Evolutionary conservation across 1,284 basidiomycete genomes (phyloP), one percentile per base, ranked within the genome.

Genomic region (Neonothopanus nambi): DNA sequence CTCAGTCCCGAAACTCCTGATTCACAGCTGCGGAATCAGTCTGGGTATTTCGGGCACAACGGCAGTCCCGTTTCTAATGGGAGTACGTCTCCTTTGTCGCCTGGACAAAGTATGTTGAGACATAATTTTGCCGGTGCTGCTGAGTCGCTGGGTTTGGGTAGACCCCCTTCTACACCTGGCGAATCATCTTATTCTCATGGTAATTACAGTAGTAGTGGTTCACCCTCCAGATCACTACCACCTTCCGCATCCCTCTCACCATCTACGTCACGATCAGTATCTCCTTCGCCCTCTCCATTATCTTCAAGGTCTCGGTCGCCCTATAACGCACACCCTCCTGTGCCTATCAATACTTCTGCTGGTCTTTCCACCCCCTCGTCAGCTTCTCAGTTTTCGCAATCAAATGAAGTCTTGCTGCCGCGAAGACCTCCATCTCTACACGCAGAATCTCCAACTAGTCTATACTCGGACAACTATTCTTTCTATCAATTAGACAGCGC

Each of bases 391-490:
- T 24, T 6, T 11, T 35, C 44, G 26, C 41, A 40, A 15, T 20
- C 46, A 39, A 37, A 41, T 12, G 43, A 45, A 8, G 36, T 53
- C 36, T 8, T 39, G 5, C 17, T 57, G 3, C 51, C 55, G 21
- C 42, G 51, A 5, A 26, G 47, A 47, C 55, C 55, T 15, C 55
- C 69, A 4, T 68, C 70, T 26, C 47, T 70, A 30, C 71, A 77
- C 56, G 59, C 67, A 12, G 66, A 60, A 21, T 77, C 79, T 0
- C 67, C 77, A 17, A 67, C 66, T 13, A 87, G 84, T 59, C 55
- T 87, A 21, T 87, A 87, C 66, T 86, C 84, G 8, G 38, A 47
- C 17, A 67, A 65, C 17, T 87, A 87, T 62, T 87, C 85, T 1
- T 87, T 79, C 62, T 89, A 88, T 57, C 78, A 77, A 42, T 67